Evolutionary conservation across 2,329 filamentous ascomycete genomes (phyloP), one percentile per base, ranked within the genome.

Genomic region (Aspergillus sp.): DNA sequence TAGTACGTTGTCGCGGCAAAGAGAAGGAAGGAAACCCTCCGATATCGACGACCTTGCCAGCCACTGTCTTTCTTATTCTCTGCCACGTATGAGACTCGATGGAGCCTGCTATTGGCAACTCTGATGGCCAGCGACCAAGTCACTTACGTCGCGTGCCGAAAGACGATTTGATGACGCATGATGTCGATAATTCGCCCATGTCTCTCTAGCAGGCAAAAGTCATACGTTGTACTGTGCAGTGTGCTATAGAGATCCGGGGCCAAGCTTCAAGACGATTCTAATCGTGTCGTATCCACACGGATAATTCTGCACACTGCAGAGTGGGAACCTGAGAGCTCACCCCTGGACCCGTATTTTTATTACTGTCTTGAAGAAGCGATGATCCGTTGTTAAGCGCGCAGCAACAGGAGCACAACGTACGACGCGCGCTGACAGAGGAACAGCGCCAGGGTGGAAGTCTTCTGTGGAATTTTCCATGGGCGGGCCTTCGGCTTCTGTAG

Each of bases 381-480:
- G 48, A 41, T 56, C 51, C 41, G 43, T 60, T 59, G 43, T 60
- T 59, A 59, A 54, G 57, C 56, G 57, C 61, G 52, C 46, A 25
- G 52, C 46, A 25, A 49, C 30, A 46, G 38, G 49, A 57, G 54
- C 43, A 54, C 41, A 56, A 46, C 31, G 34, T 19, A 54, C 30
- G 55, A 58, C 34, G 45, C 30, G 51, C 30, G 52, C 59, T 48
- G 50, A 49, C 57, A 38, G 30, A 46, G 22, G 31, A 62, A 66
- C 64, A 65, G 62, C 61, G 66, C 62, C 61, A 56, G 57, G 54
- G 38, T 30, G 56, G 59, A 25, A 38, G 51, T 57, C 53, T 63
- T 60, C 64, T 57, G 67, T 69, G 47, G 67, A 69, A 69, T 63
- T 67, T 69, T 69, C 67, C 64, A 69, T 69, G 67, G 64, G 64